Evolutionary conservation across 2,329 filamentous ascomycete species (phyloP).

Genomic region (Fusarium miscanthi): DNA sequence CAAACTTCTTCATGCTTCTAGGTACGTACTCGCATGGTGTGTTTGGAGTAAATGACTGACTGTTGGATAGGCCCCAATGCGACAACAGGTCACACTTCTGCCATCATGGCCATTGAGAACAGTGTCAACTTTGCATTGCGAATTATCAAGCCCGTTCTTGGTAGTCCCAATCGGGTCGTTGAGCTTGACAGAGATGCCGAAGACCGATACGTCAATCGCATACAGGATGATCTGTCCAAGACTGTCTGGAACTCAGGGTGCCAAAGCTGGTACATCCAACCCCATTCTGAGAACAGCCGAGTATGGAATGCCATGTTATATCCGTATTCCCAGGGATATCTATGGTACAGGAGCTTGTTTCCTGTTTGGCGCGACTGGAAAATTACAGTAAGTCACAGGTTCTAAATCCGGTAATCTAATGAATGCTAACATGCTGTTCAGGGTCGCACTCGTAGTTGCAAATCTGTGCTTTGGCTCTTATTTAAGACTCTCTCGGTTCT

Average conservation of each 20-base stretch:
- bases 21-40: rapidly evolving
- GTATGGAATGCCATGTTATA: background rate
- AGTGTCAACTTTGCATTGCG: background rate
- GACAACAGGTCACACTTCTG: background rate
- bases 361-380: background rate
- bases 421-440: rapidly evolving
- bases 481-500: background rate
- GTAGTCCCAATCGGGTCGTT: background rate
- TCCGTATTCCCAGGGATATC: background rate
- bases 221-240: background rate
- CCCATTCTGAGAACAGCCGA: background rate
- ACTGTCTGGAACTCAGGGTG: background rate
- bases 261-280: background rate
- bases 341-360: background rate
- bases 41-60: background rate
- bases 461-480: background rate
- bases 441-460: background rate
- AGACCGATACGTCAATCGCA: background rate
- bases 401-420: rapidly evolving
- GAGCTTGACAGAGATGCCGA: background rate
- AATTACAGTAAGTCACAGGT: background rate
- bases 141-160: background rate
- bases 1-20: background rate
- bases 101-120: slow-evolving; percentile 2
- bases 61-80: background rate